These are phyloP conservation scores for Ustilago crameri DNA, from an alignment of 1,284 basidiomycete species.

Conservation along the genomic window DNA sequence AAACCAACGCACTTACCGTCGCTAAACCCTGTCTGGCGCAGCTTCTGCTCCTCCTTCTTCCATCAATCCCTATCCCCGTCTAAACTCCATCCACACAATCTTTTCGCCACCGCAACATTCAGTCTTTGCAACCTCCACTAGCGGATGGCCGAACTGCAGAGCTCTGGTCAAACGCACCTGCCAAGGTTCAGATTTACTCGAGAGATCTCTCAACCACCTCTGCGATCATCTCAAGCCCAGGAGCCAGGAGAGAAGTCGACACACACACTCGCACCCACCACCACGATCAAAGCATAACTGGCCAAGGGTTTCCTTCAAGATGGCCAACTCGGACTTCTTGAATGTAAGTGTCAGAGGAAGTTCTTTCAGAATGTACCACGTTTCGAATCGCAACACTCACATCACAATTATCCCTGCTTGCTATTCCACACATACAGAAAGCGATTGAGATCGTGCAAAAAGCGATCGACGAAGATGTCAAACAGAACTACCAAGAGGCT, in stretches of 20 bases:
- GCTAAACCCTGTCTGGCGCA: no score
- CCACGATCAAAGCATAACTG: neutral
- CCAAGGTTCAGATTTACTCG: no score
- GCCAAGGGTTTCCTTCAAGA: conserved; percentile 10
- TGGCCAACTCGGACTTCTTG: conserved; percentile 63
- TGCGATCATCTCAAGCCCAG: no score
- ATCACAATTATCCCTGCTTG: neutral
- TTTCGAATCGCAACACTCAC: neutral
- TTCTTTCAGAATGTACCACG: neutral
- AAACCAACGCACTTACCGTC: neutral
- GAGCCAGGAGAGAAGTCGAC: no score
- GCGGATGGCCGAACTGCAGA: neutral
- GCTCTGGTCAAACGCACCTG: no score
- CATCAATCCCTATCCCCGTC: conserved; percentile 17
- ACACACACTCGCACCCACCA: neutral
- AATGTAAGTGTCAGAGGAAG: conserved; percentile 33
- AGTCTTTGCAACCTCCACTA: neutral
- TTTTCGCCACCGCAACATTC: neutral
- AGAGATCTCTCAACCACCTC: no score
- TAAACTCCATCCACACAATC: conserved; percentile 13
- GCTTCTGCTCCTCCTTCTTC: neutral
- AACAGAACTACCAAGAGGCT: conserved; percentile 92
- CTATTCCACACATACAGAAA: conserved; percentile 72
- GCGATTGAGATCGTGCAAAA: conserved; percentile 94
- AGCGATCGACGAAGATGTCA: conserved; percentile 93